Percentiles rank a stretch among this genome's conserved stretches.
Evolutionary conservation across 805 yeast genomes (phyloP).

Genomic region (Starmerella davenportii): DNA sequence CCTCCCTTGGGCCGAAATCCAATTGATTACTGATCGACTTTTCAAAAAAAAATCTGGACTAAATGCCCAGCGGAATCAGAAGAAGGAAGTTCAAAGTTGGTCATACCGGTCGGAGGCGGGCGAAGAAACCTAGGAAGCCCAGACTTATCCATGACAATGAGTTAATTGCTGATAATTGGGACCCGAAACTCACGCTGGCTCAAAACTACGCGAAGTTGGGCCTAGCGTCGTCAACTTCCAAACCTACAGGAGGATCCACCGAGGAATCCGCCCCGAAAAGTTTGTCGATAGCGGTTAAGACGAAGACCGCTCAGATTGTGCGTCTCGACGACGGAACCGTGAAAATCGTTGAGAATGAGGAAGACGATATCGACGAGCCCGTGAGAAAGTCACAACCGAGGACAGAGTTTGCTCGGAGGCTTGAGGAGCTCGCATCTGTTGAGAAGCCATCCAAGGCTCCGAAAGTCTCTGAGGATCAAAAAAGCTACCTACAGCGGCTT

Average conservation of each 20-base stretch:
- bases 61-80: slow-evolving; percentile 40
- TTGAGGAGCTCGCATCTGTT: slow-evolving; percentile 49
- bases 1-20: no score
- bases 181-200: slow-evolving; percentile 53
- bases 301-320: slow-evolving; percentile 18
- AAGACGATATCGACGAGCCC: slow-evolving; percentile 47
- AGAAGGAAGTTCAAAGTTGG: slow-evolving; percentile 58
- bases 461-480: slow-evolving; percentile 51
- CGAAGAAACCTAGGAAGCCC: slow-evolving; percentile 48
- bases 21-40: no score
- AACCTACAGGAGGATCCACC: slow-evolving; percentile 68
- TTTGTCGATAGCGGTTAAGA: slow-evolving; percentile 17
- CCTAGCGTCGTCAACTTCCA: slow-evolving; percentile 45
- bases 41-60: no score
- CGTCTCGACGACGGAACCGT: slow-evolving; percentile 16
- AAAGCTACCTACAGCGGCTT: slow-evolving; percentile 47
- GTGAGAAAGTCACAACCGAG: slow-evolving; percentile 32
- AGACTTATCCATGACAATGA: slow-evolving; percentile 54
- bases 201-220: slow-evolving; percentile 83
- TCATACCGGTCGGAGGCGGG: slow-evolving; percentile 42
- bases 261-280: slow-evolving; percentile 26
- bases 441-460: slow-evolving; percentile 26
- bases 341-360: slow-evolving; percentile 18
- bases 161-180: slow-evolving; percentile 82
- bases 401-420: slow-evolving; percentile 47